These are phyloP conservation scores for Rhodotorula taiwanensis DNA, from an alignment of 768 basidiomycete species.

Conservation along the genomic window DNA sequence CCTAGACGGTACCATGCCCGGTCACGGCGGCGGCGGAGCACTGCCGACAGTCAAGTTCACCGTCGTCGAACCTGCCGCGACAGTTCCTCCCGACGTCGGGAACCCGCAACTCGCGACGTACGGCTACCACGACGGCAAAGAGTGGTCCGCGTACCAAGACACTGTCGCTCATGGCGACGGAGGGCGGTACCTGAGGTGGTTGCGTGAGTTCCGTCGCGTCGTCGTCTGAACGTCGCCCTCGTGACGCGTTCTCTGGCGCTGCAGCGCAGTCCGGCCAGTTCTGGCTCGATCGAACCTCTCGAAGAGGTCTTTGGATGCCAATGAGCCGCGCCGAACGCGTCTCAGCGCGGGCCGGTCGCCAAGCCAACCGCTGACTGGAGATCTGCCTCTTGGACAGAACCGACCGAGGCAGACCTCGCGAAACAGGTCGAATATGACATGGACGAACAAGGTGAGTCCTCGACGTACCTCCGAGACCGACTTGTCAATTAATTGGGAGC, in stretches of 20 bases:
- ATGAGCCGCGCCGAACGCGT: no score
- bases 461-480: no score
- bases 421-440: slow-evolving; percentile 98
- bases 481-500: no score
- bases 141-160: neutral
- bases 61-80: neutral
- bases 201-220: slow-evolving; percentile 9
- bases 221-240: no score
- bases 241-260: no score
- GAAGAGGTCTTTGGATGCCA: no score
- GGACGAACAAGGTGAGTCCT: slow-evolving; percentile 95
- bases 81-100: neutral
- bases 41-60: slow-evolving; percentile 11
- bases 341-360: no score
- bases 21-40: neutral
- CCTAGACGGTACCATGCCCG: neutral
- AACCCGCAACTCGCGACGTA: slow-evolving; percentile 5
- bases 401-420: slow-evolving; percentile 82
- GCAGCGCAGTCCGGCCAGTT: no score
- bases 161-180: neutral
- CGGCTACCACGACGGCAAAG: slow-evolving; percentile 12
- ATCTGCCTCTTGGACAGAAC: no score
- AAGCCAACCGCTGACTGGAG: no score
- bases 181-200: slow-evolving; percentile 17
- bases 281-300: no score